A percentile compares a stretch with the other conserved stretches of the same genome.
Evolutionary conservation across 2,329 filamentous ascomycete species (phyloP).

Genomic region (Neocucurbitaria cava): DNA sequence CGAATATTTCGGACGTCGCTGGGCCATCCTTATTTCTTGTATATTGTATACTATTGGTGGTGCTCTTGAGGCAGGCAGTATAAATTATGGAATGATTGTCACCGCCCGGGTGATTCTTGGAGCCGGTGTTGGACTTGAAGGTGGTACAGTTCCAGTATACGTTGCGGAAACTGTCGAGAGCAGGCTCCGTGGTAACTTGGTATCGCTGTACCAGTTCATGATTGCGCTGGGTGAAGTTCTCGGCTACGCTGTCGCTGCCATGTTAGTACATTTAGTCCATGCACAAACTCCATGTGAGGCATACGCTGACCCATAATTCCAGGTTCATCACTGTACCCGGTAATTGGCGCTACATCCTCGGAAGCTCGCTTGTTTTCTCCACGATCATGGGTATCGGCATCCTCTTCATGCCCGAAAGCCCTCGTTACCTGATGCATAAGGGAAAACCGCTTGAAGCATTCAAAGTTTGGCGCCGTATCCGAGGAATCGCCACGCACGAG

Average conservation of each 20-base stretch:
- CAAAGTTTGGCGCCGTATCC: slow-evolving; percentile 76
- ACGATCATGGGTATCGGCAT: slow-evolving; percentile 69
- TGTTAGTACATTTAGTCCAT: slow-evolving; percentile 53
- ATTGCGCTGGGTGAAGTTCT: slow-evolving; percentile 78
- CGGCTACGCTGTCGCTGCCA: slow-evolving; percentile 75
- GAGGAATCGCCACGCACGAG: slow-evolving; percentile 64
- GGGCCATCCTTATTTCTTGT: slow-evolving; percentile 73
- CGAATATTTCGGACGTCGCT: slow-evolving; percentile 70
- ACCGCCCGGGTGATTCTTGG: slow-evolving; percentile 72
- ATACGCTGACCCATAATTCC: not conserved
- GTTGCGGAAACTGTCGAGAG: slow-evolving; percentile 75
- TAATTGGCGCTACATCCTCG: slow-evolving; percentile 77
- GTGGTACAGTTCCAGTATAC: slow-evolving; percentile 77
- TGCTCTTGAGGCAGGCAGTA: slow-evolving; percentile 70
- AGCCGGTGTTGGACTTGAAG: slow-evolving; percentile 74
- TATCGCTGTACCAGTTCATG: slow-evolving; percentile 77
- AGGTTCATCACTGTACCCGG: slow-evolving; percentile 67
- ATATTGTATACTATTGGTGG: slow-evolving; percentile 74
- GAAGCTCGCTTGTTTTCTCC: slow-evolving; percentile 74
- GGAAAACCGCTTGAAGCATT: slow-evolving; percentile 65
- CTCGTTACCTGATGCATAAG: slow-evolving; percentile 75
- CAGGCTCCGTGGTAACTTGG: slow-evolving; percentile 72
- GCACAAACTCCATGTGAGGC: not conserved
- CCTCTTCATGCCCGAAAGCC: slow-evolving; percentile 74
- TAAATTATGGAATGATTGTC: slow-evolving; percentile 76